Base-by-base conservation (phyloP, 768 basidiomycete species). In the Leccinum arenicola region DNA sequence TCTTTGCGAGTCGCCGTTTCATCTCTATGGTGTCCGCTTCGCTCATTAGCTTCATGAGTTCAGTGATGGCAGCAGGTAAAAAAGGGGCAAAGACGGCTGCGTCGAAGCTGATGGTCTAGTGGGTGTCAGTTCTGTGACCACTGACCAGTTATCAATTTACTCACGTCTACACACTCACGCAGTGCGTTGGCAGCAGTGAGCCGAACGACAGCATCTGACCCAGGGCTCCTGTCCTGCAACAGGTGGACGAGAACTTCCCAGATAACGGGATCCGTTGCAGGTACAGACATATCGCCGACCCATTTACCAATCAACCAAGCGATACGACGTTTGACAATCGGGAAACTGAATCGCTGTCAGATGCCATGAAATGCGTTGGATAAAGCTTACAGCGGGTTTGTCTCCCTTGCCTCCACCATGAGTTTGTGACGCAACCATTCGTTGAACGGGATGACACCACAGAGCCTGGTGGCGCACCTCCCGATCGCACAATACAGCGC, bases 231-330 rank as follows among this genome's bases (percentile, higher is more conserved):
- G 61, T 90, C 87, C 60, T 80, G 78, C 52, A 98, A 71, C 23
- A 98, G 81, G 68, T 91, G 85, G 8, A 89, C 77, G 1, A 98
- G 78, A 31, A 94, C 80, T 61, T 91, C 82, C 93, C 94, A 98
- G 29, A 95, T 76, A 55, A 79, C 74, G 2, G 83, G 76, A 60
- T 88, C 84, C 50, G 83, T 83, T 1, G 84, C 79, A 14, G 81
- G 76, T 19, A 81, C 73, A 61, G 85, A 85, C 58, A 82, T 80
- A 50, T 93, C 89, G 14, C 84, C 77, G 35, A 93, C 80, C 90
- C 93, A 94, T 79, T 87, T 89, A 25, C 95, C 95, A 50, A 98
- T 82, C 4, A 98, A 77, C 94, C 95, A 97, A 1, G 95, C 94
- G 63, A 98, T 89, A 33, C 95, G 84, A n/a, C 94, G 84, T 72